Conservation (phyloP, 2,329 filamentous ascomycete genomes). For the Sporothrix schenckii region DNA sequence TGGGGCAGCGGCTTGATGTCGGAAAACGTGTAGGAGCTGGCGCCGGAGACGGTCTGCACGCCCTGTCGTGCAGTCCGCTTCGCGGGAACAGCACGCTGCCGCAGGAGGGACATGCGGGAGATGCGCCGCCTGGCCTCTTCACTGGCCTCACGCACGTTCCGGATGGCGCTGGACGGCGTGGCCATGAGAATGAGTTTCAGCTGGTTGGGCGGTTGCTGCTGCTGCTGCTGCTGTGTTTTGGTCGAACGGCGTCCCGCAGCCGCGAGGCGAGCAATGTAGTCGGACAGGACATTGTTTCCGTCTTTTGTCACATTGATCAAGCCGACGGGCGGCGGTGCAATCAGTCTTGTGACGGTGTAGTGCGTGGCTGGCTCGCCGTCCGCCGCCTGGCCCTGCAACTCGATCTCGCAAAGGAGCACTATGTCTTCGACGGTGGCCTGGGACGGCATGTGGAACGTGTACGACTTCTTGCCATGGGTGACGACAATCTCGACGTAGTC, state of each 20-base stretch:
- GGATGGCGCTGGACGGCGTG: constrained; percentile 38
- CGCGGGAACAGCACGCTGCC: constrained; percentile 14
- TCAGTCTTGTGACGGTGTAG: constrained; percentile 39
- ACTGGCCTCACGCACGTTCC: constrained; percentile 37
- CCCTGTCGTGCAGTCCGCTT: constrained; percentile 36
- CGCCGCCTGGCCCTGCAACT: constrained; percentile 15
- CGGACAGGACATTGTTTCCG: constrained; percentile 36
- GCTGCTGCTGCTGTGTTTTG: not conserved
- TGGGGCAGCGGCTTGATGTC: constrained; percentile 73
- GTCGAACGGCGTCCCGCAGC: not conserved
- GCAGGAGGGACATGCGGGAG: constrained; percentile 29
- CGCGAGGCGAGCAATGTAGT: constrained; percentile 34
- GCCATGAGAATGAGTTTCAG: constrained; percentile 42
- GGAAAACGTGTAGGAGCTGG: constrained; percentile 72
- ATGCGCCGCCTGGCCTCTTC: constrained; percentile 32
- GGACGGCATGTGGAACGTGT: constrained; percentile 34
- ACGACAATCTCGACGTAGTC: constrained; percentile 35
- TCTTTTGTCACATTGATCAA: constrained; percentile 40
- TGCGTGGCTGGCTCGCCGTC: constrained; percentile 31
- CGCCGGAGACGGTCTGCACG: constrained; percentile 55
- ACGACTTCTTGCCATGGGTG: constrained; percentile 35
- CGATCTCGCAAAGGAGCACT: constrained; percentile 36
- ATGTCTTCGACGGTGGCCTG: constrained; percentile 39
- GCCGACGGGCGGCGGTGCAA: constrained; percentile 37
- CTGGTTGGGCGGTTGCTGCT: not conserved